These are phyloP conservation scores for Pleurotus ostreatus DNA, from an alignment of 768 basidiomycete species.

Conservation along the genomic window DNA sequence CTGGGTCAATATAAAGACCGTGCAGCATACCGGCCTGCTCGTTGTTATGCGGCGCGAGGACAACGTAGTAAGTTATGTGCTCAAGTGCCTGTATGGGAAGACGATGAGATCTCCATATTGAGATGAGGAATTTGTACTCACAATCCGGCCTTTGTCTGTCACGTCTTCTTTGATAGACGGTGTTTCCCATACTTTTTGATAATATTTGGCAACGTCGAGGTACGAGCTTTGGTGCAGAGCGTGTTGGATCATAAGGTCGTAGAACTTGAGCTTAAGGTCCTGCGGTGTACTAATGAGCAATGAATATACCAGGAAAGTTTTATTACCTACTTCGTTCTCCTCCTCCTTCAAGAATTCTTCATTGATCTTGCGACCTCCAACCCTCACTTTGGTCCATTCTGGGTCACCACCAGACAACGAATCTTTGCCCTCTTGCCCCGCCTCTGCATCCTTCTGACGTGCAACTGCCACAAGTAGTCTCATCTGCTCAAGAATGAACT, in stretches of 20 bases:
- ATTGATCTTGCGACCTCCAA: constrained; percentile 92
- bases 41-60: constrained; percentile 92
- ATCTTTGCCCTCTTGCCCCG: constrained; percentile 60
- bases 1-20: constrained; percentile 76
- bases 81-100: constrained; percentile 67
- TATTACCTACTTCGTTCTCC: constrained; percentile 68
- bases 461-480: constrained; percentile 78
- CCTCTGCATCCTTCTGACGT: constrained; percentile 67
- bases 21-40: constrained; percentile 98
- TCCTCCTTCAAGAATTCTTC: constrained; percentile 87
- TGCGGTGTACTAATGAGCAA: constrained; percentile 25
- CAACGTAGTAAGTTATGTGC: constrained; percentile 91
- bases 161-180: constrained; percentile 88
- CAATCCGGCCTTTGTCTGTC: constrained; percentile 61
- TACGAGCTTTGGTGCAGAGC: constrained; percentile 82
- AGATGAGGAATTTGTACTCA: constrained; percentile 28
- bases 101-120: constrained; percentile 4
- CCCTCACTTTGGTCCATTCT: constrained; percentile 91
- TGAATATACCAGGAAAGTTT: not conserved
- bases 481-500: constrained; percentile 99
- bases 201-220: constrained; percentile 92
- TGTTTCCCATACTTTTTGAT: constrained; percentile 96
- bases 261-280: constrained; percentile 95
- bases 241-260: constrained; percentile 95
- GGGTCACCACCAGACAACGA: constrained; percentile 68